Evolutionary conservation across 805 yeast genomes (phyloP).

Genomic region (Naumovozyma dairenensis): DNA sequence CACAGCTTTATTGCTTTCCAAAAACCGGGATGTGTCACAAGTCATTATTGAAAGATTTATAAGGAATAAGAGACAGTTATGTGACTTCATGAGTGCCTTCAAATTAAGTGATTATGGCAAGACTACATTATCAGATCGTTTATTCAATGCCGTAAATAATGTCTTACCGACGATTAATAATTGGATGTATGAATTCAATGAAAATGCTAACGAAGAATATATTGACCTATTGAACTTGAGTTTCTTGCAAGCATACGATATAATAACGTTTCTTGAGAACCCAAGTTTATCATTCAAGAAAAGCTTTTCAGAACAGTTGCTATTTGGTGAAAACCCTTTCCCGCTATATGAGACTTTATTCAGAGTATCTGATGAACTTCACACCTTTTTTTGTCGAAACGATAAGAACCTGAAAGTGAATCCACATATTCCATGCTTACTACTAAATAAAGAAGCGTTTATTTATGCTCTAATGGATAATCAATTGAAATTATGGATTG

Average conservation of each 20-base stretch:
- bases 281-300: constrained; percentile 54
- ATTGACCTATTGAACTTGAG: constrained; percentile 9
- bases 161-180: constrained; percentile 2
- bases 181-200: constrained; percentile 3
- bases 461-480: constrained; percentile 48
- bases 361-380: constrained; percentile 25
- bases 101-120: constrained; percentile 10
- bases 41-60: constrained; percentile 10
- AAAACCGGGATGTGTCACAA: background rate
- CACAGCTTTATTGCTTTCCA: constrained; percentile 10
- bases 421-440: constrained; percentile 30
- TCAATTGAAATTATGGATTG: constrained; percentile 55
- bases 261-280: constrained; percentile 44
- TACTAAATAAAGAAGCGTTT: constrained; percentile 39
- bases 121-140: constrained; percentile 4
- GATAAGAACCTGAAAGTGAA: constrained; percentile 14
- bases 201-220: constrained; percentile 7
- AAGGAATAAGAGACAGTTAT: constrained; percentile 6
- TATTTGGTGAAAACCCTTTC: constrained; percentile 46
- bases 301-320: constrained; percentile 50
- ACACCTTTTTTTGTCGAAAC: constrained; percentile 14
- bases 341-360: constrained; percentile 38
- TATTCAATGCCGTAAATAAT: constrained; percentile 2
- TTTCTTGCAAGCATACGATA: constrained; percentile 42
- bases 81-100: constrained; percentile 6